Base-by-base conservation (phyloP, 768 basidiomycete species). In the Pleurotus tuoliensis region DNA sequence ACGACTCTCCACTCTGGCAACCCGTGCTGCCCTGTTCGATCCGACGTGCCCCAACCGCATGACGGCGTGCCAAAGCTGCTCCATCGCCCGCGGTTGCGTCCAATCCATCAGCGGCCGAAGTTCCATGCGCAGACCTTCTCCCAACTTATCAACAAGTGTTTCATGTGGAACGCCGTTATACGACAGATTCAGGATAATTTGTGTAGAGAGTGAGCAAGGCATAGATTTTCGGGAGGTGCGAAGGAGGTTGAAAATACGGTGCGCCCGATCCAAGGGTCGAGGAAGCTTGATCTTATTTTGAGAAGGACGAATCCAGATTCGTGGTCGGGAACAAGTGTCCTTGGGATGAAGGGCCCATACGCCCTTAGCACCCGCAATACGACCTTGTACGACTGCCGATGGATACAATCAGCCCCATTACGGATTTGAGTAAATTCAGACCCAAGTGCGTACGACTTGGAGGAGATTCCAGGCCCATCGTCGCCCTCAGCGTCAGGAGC, bases 241-340 rank as follows among this genome's bases (percentile, higher is more conserved):
- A 2, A 90, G 71, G 1, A 90, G 67, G 56, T 91, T 87, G 58
- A 91, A 80, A 1, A 84, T 87, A 1, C 77, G 69, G 39, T 90
- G 87, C 0, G 81, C 74, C 0, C 69, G 66, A 43, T 69, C 69
- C 25, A 55, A 57, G 6, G 69, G 68, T 20, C 45, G 37, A 2
- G 58, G 56, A 37, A 81, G 69, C 3, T 76, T 69, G 54, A 87
- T 85, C 55, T 88, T 88, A 15, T 70, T 74, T 38, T 88, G 86
- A 0, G 85, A 87, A 0, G 71, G 63, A 0, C 86, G 78, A 5
- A 86, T 82, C 83, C 84, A 87, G 9, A 87, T 84, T 50, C 71
- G 75, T 0, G 78, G 79, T 12, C 66, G 70, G 4, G 41, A n/a
- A 40, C 75, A 75, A 4, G 60, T 63, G 51, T 84, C 75, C 2